These are phyloP conservation scores for Thelonectria olida DNA, from an alignment of 2,329 filamentous ascomycete genomes.

Conservation along the genomic window DNA sequence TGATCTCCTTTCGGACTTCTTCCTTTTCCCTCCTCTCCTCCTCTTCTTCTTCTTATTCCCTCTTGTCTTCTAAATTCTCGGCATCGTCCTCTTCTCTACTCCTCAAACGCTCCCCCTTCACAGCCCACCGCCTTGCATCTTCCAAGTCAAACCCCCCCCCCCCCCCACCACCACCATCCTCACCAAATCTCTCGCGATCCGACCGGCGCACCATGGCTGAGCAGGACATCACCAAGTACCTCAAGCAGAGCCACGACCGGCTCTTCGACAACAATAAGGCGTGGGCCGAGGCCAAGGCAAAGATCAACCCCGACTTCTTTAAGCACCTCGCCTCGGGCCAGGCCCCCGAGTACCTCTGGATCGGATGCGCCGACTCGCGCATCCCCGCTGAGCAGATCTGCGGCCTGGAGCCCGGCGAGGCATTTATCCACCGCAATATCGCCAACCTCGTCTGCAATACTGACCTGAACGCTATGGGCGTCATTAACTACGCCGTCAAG, in stretches of 20 bases:
- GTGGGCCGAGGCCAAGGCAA: constrained; percentile 69
- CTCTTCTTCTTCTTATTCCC: no score
- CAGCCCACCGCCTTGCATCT: no score
- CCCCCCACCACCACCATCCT: no score
- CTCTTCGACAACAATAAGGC: constrained; percentile 75
- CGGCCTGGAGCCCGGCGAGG: constrained; percentile 84
- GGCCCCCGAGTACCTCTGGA: constrained; percentile 80
- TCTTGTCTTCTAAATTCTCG: no score
- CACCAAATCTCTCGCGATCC: no score
- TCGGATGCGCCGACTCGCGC: constrained; percentile 90
- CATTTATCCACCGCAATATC: constrained; percentile 95
- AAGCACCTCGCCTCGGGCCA: constrained; percentile 70
- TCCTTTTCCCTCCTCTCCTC: no score
- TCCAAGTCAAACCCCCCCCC: no score
- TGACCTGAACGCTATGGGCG: constrained; percentile 81
- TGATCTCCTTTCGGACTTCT: no score
- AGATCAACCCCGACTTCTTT: constrained; percentile 72
- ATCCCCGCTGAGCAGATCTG: constrained; percentile 90
- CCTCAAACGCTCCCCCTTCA: no score
- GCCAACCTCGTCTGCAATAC: constrained; percentile 85
- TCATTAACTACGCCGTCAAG: constrained; percentile 87
- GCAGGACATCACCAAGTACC: constrained; percentile 61
- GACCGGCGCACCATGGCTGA: constrained; percentile 45
- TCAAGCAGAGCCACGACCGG: constrained; percentile 70
- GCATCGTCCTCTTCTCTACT: no score